Evolutionary conservation across 768 basidiomycete genomes (phyloP), one percentile per base, ranked within the genome.

Genomic region (Auriculariales sp.): DNA sequence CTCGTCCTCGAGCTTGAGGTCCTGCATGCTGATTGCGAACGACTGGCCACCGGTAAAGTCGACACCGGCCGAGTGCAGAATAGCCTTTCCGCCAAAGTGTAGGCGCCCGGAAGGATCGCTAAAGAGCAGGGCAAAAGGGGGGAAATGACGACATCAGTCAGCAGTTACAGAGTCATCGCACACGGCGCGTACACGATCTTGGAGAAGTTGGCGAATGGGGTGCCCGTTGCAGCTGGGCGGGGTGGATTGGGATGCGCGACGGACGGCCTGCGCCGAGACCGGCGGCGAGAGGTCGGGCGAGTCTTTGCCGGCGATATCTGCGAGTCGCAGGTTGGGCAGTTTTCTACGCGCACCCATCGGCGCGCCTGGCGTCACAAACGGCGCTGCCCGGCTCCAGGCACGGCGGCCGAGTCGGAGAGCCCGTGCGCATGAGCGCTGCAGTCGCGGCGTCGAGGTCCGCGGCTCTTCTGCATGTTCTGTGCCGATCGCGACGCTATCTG

Each of bases 21-120:
- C 83, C 51, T 78, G 77, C 94, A 94, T 94, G 66, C 90, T 94
- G 68, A 99, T 95, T 49, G 79, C 73, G 64, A 89, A 95, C 7
- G 84, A 89, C 35, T 83, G 76, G 36, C 95, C 95, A 55, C 81
- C 90, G 27, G 81, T 82, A 63, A 99, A 99, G 57, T 85, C 78
- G 32, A 85, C 83, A 49, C 95, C 95, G 22, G 81, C 71, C 0
- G 92, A 83, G 59, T 94, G 88, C 10, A 99, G 65, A 32, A 98
- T 78, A 3, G 95, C 95, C 62, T 97, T 98, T 48, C 87, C 88
- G 22, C 74, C 77, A 59, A 98, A 99, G 60, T 89, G 91, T 56
- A 99, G 81, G 0, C 81, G 81, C n/a, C 95, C 95, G 1, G 89
- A 92, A 0, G 93, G 91, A 68, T 99, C 94, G 53, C 92, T 95